phyloP scores from a whole-genome alignment of 352 stramenopile species.

The Phytophthora tentaculata region DNA sequence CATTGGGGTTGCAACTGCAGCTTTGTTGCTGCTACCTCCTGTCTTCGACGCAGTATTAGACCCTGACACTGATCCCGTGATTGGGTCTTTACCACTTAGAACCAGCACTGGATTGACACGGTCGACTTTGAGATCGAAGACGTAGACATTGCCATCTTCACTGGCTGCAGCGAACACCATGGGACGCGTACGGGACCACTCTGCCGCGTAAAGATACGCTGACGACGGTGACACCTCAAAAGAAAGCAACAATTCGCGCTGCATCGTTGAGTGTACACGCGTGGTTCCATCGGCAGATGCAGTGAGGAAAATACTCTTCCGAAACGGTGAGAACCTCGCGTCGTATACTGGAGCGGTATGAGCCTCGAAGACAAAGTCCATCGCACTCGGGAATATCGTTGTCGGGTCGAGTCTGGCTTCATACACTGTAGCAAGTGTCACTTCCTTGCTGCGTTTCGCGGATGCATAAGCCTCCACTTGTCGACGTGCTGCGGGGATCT shows the following conservation, averaged over 20 bases:
- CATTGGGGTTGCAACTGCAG: constrained; percentile 40
- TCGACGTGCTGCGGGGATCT: constrained; percentile 55
- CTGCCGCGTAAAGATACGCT: constrained; percentile 74
- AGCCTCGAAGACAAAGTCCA: constrained; percentile 78
- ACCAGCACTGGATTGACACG: constrained; percentile 49
- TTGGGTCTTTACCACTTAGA: constrained; percentile 48
- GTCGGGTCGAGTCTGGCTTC: constrained; percentile 70
- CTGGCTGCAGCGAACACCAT: constrained; percentile 76
- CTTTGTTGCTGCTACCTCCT: constrained; percentile 16
- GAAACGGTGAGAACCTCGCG: constrained; percentile 84
- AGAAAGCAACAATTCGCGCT: constrained; percentile 64
- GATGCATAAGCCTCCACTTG: constrained; percentile 76
- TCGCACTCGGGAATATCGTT: constrained; percentile 65
- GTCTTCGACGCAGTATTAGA: constrained; percentile 17
- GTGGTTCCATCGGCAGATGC: constrained; percentile 81
- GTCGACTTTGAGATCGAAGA: constrained; percentile 80
- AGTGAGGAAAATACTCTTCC: constrained; percentile 81
- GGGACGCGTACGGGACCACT: constrained; percentile 79
- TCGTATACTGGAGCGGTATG: constrained; percentile 84
- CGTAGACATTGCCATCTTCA: constrained; percentile 75
- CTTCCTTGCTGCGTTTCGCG: constrained; percentile 67
- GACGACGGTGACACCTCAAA: constrained; percentile 73
- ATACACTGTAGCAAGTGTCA: constrained; percentile 77
- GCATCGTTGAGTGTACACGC: constrained; percentile 75
- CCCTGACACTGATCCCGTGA: constrained; percentile 11